phyloP scores from a whole-genome alignment of 306 rosid genomes.

The Trifolium pratense region DNA sequence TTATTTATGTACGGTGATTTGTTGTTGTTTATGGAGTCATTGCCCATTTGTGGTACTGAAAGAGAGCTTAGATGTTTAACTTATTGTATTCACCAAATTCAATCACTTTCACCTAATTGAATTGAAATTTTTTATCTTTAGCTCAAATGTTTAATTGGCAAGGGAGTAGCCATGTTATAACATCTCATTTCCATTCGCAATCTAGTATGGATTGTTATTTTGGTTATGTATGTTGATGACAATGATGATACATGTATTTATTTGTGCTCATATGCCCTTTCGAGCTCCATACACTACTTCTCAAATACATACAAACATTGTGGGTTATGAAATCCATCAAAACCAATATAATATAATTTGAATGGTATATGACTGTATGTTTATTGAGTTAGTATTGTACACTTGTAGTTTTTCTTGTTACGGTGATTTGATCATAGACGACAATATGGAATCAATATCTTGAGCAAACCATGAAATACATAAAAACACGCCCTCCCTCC shows the following conservation, averaged over 20 bases:
- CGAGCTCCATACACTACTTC: not conserved
- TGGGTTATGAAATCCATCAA: not conserved
- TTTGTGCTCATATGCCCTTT: constrained; percentile 1
- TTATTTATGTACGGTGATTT: not conserved
- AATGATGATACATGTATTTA: not conserved
- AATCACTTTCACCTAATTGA: not conserved
- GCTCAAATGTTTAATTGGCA: not conserved
- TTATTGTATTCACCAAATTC: not conserved
- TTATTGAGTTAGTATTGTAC: not conserved
- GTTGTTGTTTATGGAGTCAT: not conserved
- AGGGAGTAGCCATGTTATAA: not conserved
- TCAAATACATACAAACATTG: not conserved
- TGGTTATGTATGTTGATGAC: constrained; percentile 11
- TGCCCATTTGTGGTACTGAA: not conserved
- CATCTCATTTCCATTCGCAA: not conserved
- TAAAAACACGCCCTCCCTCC: no score
- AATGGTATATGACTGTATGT: not conserved
- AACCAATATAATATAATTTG: not conserved
- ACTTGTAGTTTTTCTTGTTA: constrained; percentile 7
- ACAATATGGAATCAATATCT: constrained; percentile 6
- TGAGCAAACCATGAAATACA: constrained; percentile 20
- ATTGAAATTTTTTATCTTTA: not conserved
- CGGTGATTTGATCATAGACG: not conserved
- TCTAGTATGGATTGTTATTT: not conserved
- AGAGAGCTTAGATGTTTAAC: constrained; percentile 2